Base-by-base conservation (phyloP, 177 flowering plant species). In the Vitis hybrid region DNA sequence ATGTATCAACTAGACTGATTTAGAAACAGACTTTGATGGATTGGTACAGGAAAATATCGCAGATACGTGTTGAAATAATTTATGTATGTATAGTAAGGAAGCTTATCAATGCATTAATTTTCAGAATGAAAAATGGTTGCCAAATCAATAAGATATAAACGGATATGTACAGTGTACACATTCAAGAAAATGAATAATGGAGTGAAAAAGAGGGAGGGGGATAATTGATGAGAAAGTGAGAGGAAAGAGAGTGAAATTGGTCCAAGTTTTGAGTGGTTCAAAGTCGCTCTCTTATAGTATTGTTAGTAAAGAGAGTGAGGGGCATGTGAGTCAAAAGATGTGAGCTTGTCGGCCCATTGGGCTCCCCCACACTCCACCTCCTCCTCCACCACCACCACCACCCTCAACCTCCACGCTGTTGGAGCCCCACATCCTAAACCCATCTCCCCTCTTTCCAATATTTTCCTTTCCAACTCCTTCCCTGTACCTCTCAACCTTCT, bases 341-440 rank as follows among this genome's bases (percentile, higher is more conserved):
- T 49, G 39, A 56, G 49, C 63, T n/a, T 64, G 74, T 64, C 56
- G 74, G 68, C 63, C 74, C 74, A 45, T 55, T 70, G 53, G 57
- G 73, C 59, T 62, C 56, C 29, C 55, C 56, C 64, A 62, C 51
- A 22, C 51, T 39, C 57, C 56, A 5, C 45, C 56, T 53, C 56
- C 56, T 13, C 15, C 56, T 10, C 56, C 57, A 45, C 51, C 51
- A 39, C 57, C 56, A 20, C 55, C 56, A 6, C 26, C 56, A 51
- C 10, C 6, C 56, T 11, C 55, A 10, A 10, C 55, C 15, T 51
- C 55, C 55, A 51, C 55, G 14, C 55, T 51, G 55, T 8, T 51
- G 55, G 55, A 51, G 55, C 15, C 55, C 55, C 56, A 12, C 15
- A 13, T 16, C 56, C 56, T 16, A 53, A 13, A 22, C 3, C 26